Evolutionary conservation across 768 basidiomycete species (phyloP).

Genomic region (Amanita molliuscula): DNA sequence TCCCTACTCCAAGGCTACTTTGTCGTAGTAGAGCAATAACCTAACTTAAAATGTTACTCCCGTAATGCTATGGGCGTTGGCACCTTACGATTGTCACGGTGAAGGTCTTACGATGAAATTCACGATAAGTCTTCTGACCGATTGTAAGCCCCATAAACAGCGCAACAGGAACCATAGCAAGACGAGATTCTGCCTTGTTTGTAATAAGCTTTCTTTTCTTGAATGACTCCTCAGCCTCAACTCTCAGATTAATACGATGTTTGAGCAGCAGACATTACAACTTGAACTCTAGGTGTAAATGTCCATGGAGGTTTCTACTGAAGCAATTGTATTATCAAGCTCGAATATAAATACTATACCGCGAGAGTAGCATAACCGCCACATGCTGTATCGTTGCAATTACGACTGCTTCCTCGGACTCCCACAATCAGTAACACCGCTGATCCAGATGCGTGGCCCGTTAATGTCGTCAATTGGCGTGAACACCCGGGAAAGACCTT

Average conservation of each 20-base stretch:
- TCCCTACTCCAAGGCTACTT: not conserved
- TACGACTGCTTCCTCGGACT: slow-evolving; percentile 3
- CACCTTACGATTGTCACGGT: not conserved
- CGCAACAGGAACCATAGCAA: not conserved
- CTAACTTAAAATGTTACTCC: not conserved
- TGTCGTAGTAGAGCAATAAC: not conserved
- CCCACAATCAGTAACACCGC: not conserved
- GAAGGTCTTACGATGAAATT: not conserved
- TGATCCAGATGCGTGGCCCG: not conserved
- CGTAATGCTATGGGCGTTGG: not conserved
- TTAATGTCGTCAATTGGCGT: not conserved
- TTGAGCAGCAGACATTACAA: not conserved
- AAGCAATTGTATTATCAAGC: not conserved
- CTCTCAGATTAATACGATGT: not conserved
- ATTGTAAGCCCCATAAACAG: not conserved
- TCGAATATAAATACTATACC: not conserved
- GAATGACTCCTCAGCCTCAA: not conserved
- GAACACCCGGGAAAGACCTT: not conserved
- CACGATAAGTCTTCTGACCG: not conserved
- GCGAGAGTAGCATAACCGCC: not conserved
- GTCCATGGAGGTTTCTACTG: no score
- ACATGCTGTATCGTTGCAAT: not conserved
- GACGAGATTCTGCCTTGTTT: not conserved
- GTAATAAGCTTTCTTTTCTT: not conserved
- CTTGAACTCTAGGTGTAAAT: not conserved